Percentiles rank a stretch among this genome's conserved stretches.
These are phyloP conservation scores for Piloderma croceum DNA, from an alignment of 768 basidiomycete species.

Conservation along the genomic window DNA sequence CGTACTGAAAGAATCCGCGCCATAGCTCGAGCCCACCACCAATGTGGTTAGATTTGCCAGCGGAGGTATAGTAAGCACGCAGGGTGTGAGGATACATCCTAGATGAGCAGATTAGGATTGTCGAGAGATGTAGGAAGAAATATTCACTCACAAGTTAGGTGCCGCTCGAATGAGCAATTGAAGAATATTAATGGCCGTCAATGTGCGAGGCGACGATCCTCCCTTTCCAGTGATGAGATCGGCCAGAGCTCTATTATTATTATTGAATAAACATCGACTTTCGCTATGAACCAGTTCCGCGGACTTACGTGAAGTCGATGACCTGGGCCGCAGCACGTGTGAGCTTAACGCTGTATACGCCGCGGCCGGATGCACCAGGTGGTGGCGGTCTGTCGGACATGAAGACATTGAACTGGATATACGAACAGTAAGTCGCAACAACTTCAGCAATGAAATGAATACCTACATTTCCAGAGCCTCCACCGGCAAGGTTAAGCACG, in stretches of 20 bases:
- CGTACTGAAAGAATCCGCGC: slow-evolving; percentile 48
- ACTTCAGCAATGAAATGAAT: too few species aligned
- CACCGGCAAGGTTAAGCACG: slow-evolving; percentile 18
- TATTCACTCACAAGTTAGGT: slow-evolving; percentile 23
- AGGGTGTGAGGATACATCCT: slow-evolving; percentile 30
- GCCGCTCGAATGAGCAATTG: slow-evolving; percentile 32
- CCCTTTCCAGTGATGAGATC: background rate
- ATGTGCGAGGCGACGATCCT: slow-evolving; percentile 15
- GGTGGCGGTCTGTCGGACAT: background rate
- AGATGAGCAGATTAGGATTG: slow-evolving; percentile 1
- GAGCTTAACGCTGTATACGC: background rate
- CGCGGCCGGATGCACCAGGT: too few species aligned
- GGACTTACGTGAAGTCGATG: background rate
- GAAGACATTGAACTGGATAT: background rate
- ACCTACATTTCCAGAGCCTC: too few species aligned
- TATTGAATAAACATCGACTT: too few species aligned
- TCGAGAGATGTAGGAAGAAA: too few species aligned
- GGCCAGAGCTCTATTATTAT: slow-evolving; percentile 2
- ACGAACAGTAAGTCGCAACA: too few species aligned
- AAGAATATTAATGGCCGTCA: slow-evolving; percentile 26
- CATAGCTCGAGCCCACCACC: slow-evolving; percentile 36
- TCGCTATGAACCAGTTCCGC: background rate
- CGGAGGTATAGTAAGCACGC: slow-evolving; percentile 26
- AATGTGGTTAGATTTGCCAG: slow-evolving; percentile 7
- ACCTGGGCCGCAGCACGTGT: background rate